Percentiles rank a stretch among this genome's conserved stretches.
Evolutionary conservation across 192 early-diverging fungal species (phyloP).

Genomic region (Backusella westeae): DNA sequence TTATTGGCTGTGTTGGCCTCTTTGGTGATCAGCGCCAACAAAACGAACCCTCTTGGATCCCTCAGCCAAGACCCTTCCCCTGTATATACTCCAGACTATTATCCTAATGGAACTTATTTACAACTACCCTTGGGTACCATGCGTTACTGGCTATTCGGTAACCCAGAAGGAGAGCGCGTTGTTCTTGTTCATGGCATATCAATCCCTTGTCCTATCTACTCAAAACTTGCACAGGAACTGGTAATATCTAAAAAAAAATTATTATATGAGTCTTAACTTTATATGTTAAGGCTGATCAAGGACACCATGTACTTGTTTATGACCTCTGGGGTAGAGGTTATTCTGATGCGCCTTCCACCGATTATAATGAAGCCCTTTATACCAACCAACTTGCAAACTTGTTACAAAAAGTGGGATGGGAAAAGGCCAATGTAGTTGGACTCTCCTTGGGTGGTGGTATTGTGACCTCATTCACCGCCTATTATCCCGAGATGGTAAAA

Average conservation of each 20-base stretch:
- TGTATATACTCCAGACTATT: slow-evolving; percentile 33
- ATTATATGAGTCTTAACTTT: slow-evolving; percentile 8
- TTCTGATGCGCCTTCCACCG: slow-evolving; percentile 35
- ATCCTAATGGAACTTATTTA: slow-evolving; percentile 25
- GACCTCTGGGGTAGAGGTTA: slow-evolving; percentile 53
- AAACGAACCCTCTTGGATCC: slow-evolving; percentile 24
- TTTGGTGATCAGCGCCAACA: not conserved
- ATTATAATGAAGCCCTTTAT: slow-evolving; percentile 39
- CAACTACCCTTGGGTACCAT: slow-evolving; percentile 40
- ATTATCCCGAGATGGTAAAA: slow-evolving; percentile 41
- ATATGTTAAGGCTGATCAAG: slow-evolving; percentile 33
- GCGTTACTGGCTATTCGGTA: slow-evolving; percentile 45
- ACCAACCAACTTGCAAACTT: slow-evolving; percentile 40
- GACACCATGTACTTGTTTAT: slow-evolving; percentile 42
- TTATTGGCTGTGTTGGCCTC: not conserved
- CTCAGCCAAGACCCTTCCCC: slow-evolving; percentile 29
- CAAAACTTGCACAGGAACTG: slow-evolving; percentile 7
- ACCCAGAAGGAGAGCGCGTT: slow-evolving; percentile 32
- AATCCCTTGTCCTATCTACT: slow-evolving; percentile 9
- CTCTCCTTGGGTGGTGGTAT: slow-evolving; percentile 48
- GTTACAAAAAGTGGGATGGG: slow-evolving; percentile 48
- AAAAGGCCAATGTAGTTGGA: slow-evolving; percentile 36
- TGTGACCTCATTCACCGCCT: slow-evolving; percentile 38
- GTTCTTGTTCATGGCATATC: slow-evolving; percentile 47
- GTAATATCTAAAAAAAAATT: not conserved